Evolutionary conservation across 495 filamentous ascomycete species (phyloP), one percentile per base, ranked within the genome.

Genomic region (Neurospora discreta): DNA sequence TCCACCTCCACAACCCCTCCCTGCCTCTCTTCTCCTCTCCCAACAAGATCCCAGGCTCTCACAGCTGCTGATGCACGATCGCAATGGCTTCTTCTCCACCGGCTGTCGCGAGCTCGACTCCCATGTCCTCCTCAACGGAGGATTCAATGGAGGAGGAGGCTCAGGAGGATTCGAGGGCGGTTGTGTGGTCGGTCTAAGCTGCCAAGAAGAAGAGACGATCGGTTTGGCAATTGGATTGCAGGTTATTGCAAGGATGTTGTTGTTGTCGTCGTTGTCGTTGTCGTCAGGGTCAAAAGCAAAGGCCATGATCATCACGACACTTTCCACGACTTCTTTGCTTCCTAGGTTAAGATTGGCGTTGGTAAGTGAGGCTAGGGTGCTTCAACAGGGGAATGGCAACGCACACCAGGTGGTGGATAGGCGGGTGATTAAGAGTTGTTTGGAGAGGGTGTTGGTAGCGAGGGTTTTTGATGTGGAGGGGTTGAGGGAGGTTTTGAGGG

Each of bases 391-490:
- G 10, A 20, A 73, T 15, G 72, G 70, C n/a, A 43, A 69, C 9
- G 70, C 71, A 15, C 23, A 60, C 4, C 52, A 65, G 52, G 52
- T 33, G 52, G 52, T 33, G 52, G 52, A 65, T 44, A 73, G 65
- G 71, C 16, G 10, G 71, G 70, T 13, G 73, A 65, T 81, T 9
- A 75, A 76, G 67, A 73, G 71, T 42, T 82, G 82, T 69, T 79
- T 91, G 0, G 85, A 87, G 44, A 78, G 80, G 33, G 81, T 89
- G 10, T 81, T 80, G 30, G 84, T 91, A 44, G 85, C 88, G 71
- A 75, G 85, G 4, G 84, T 90, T 7, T 90, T 90, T 76, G 88
- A 91, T 73, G 74, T 88, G 23, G 82, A 86, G 70, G 89, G 88
- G 5, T 70, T 90, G 36, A 82, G 77, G 80, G 88, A 91, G 75